A percentile compares a stretch with the other conserved stretches of the same genome.
Evolutionary conservation across 164 flowering plant species (phyloP).

Genomic region (Liquidambar formosana): DNA sequence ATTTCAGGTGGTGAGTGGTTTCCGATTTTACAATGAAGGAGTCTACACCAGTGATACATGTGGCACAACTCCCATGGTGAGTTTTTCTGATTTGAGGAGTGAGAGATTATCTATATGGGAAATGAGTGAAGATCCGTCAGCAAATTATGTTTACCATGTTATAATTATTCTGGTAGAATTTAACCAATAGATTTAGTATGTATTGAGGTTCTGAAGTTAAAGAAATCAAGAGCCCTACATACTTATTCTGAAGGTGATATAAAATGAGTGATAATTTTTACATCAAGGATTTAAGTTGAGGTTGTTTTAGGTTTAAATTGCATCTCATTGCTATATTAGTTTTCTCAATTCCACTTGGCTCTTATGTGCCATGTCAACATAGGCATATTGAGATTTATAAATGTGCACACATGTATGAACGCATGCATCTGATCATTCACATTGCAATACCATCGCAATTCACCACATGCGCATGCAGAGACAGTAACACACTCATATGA

Average conservation of each 20-base stretch:
- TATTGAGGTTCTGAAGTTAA: neutral
- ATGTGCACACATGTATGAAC: too few species aligned
- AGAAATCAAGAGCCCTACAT: neutral
- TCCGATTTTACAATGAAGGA: constrained; percentile 70
- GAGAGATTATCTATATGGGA: too few species aligned
- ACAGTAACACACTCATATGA: too few species aligned
- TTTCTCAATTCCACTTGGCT: neutral
- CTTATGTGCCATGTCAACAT: neutral
- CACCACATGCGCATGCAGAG: too few species aligned
- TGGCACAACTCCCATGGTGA: constrained; percentile 83
- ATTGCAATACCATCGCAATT: too few species aligned
- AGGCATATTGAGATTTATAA: too few species aligned
- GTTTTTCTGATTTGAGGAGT: constrained; percentile 8
- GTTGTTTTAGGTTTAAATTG: neutral
- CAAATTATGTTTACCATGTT: neutral
- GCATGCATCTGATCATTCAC: too few species aligned
- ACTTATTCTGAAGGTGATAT: neutral
- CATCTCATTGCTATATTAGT: neutral
- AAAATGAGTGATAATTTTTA: neutral
- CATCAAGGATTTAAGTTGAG: neutral
- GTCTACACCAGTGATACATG: constrained; percentile 84
- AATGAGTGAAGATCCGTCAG: neutral
- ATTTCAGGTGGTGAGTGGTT: constrained; percentile 71
- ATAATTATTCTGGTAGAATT: neutral
- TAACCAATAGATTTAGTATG: neutral